These are phyloP conservation scores for Aureobasidium zeae DNA, from an alignment of 2,329 filamentous ascomycete species.

Conservation along the genomic window DNA sequence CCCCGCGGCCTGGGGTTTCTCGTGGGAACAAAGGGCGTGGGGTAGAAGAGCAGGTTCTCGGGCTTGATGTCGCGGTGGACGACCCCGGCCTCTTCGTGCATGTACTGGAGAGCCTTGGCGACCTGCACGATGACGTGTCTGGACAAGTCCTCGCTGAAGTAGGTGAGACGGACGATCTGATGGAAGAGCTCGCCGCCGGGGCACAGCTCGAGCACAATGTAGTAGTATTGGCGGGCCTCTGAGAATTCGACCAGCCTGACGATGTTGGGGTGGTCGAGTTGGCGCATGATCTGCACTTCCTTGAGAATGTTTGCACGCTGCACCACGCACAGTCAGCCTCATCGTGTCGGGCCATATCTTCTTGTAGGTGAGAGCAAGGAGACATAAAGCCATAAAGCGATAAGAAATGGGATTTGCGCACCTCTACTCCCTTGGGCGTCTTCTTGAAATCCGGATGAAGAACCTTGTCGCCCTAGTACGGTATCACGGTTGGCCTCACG, in stretches of 20 bases:
- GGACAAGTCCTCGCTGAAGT: conserved; percentile 93
- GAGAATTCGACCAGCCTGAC: conserved; percentile 88
- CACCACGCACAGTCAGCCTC: conserved; percentile 34
- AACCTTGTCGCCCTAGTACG: conserved; percentile 73
- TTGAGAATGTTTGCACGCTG: conserved; percentile 96
- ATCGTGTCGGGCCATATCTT: conserved; percentile 17
- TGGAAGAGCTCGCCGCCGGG: conserved; percentile 96
- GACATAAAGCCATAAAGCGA: conserved; percentile 17
- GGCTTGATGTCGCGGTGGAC: conserved; percentile 99
- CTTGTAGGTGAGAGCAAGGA: conserved; percentile 20
- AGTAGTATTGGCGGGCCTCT: conserved; percentile 92
- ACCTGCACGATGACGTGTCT: conserved; percentile 92
- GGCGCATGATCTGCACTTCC: conserved; percentile 97
- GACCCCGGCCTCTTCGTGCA: conserved; percentile 90
- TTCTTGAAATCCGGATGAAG: conserved; percentile 93
- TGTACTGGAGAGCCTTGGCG: conserved; percentile 83
- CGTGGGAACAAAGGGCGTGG: conserved; percentile 69
- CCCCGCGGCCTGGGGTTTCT: conserved; percentile 71
- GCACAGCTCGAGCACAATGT: conserved; percentile 90
- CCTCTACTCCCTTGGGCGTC: conserved; percentile 88
- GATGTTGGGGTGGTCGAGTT: conserved; percentile 92
- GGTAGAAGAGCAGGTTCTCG: conserved; percentile 91
- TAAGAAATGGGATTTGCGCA: conserved; percentile 53
- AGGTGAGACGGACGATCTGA: conserved; percentile 94
- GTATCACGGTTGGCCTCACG: conserved; percentile 41